phyloP scores from a whole-genome alignment of 2,329 filamentous ascomycete genomes.

The Hirsutella thompsonii region DNA sequence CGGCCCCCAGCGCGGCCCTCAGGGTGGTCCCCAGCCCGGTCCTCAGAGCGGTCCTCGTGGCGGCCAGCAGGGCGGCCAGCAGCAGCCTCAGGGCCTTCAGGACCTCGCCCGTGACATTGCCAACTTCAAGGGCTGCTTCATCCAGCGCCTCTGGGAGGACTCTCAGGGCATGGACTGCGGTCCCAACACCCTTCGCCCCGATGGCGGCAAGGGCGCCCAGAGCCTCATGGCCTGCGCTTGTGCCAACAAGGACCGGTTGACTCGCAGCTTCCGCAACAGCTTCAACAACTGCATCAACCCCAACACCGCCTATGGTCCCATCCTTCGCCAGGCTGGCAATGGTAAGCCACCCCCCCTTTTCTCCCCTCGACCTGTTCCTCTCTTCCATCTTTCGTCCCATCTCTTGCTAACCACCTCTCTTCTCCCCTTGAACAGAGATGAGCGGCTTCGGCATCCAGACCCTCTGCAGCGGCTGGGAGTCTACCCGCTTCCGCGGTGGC shows the following conservation, averaged over 20 bases:
- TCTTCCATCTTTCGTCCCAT: too few relatives aligned
- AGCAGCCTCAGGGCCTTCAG: background rate
- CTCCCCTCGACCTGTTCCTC: too few relatives aligned
- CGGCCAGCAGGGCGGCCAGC: background rate
- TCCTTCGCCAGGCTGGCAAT: background rate
- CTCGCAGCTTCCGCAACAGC: background rate
- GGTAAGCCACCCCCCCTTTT: background rate
- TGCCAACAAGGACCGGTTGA: background rate
- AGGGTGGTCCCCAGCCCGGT: too few relatives aligned
- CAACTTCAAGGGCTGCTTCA: background rate
- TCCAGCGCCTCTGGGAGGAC: background rate
- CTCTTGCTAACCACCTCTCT: too few relatives aligned
- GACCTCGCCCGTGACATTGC: background rate
- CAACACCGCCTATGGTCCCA: too few relatives aligned
- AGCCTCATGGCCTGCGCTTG: background rate
- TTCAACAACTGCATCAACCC: background rate
- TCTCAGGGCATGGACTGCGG: background rate
- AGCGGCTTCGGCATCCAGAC: background rate
- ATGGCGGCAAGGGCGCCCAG: background rate
- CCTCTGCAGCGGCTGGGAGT: background rate
- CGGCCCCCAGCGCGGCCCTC: too few relatives aligned
- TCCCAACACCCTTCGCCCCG: background rate
- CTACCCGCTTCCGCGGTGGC: background rate
- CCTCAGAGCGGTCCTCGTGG: too few relatives aligned
- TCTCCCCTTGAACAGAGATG: background rate